Evolutionary conservation across 352 stramenopile species (phyloP), one percentile per base, ranked within the genome.

Genomic region (Phytopythium kandeliae): DNA sequence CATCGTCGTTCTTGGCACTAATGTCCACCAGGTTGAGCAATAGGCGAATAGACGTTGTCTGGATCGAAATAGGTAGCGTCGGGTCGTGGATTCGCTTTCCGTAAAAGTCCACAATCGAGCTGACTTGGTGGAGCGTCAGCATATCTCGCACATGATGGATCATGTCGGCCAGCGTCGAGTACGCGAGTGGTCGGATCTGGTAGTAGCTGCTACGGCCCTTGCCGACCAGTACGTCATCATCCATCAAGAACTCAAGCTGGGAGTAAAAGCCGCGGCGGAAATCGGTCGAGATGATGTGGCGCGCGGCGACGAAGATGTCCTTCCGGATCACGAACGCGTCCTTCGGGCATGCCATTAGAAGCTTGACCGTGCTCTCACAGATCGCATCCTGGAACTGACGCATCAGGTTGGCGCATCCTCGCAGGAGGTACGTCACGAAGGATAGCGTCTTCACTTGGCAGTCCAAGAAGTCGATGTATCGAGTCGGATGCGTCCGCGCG

Each of bases 401-500:
- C 78, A 99, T 95, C 25, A 98, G 72, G 26, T 87, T 83, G 19
- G 86, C 77, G 55, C 96, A 98, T 12, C 86, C 82, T 30, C 94
- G 85, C 38, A 99, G 65, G 41, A 99, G 74, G 55, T 98, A 98
- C 21, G 96, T 99, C 33, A 99, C 70, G 57, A 99, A 99, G 30
- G 93, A 98, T 22, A 99, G 70, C 12, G 96, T 98, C 71, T 99
- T 99, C 42, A 98, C 92, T 73, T 99, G 96, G 51, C 85, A 96
- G 46, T 96, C 86, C 36, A 98, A 64, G 54, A 98, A 90, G 54
- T 98, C 75, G n/a, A 84, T 76, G 68, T 91, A 96, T 22, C 74
- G 68, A 43, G 71, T 58, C 30, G 75, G 69, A 40, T 96, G 72
- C 4, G 86, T 63, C 17, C 78, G 74, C 22, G 68, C 58, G 3